Evolutionary conservation across 768 basidiomycete genomes (phyloP), one percentile per base, ranked within the genome.

Genomic region (Grammothele lineata): DNA sequence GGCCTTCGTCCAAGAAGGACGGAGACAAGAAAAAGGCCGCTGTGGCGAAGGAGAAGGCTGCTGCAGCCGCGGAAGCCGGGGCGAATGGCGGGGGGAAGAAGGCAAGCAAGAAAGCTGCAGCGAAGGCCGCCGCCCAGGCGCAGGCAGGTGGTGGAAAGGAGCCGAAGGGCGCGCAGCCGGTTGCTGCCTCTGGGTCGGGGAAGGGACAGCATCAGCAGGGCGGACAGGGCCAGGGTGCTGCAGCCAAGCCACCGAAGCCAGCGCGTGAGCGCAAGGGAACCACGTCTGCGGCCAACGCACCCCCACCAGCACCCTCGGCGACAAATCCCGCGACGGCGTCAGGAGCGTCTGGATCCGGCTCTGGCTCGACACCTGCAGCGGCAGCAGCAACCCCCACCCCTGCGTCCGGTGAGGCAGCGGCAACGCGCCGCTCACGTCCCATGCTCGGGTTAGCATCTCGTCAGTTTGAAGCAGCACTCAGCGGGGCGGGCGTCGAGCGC

Each of bases 401-500:
- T 2, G 24, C 55, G 1, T 18, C 64, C 3, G 30, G 63, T 14
- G 49, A 54, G 1, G 40, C 51, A 25, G 46, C 51, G 0, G 48
- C 59, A 11, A 38, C 70, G 2, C 73, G 77, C 19, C 72, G 79
- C 25, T 53, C 62, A 4, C 76, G 85, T 5, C 83, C 83, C 1
- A 70, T 83, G 9, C 65, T 87, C 25, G 83, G 84, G 0, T 59
- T 84, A 7, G 81, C 73, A 0, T 80, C 78, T 3, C 72, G 85
- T 11, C 83, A 87, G 12, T 83, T 89, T 43, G 85, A 87, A 55
- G 85, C 80, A 6, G 87, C 87, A 7, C 63, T 89, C 23, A 86
- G 64, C 47, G 80, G 83, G 0, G 78, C 80, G 0, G 81, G 80
- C 5, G 78, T 80, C 4, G 48, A 60, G 2, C 55, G 60, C 10